Evolutionary conservation across 2,329 filamentous ascomycete genomes (phyloP).

Genomic region (Stachybotrys elegans): DNA sequence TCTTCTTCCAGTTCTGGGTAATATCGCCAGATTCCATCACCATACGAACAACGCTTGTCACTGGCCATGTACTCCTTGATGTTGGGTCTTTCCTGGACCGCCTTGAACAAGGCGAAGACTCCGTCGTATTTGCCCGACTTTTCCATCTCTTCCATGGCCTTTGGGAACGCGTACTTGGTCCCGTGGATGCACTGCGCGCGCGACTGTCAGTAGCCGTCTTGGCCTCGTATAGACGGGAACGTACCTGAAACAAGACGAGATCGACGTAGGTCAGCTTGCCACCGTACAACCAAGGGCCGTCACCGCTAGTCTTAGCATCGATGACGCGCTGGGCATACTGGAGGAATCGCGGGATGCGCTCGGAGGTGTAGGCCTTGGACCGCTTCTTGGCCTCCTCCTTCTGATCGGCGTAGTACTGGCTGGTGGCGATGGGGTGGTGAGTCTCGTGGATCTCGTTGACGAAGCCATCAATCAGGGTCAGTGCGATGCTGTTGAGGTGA

Average conservation of each 20-base stretch:
- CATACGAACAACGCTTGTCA: constrained; percentile 56
- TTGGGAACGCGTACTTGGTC: constrained; percentile 63
- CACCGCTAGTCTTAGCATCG: constrained; percentile 45
- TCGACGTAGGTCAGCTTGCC: constrained; percentile 65
- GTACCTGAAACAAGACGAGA: constrained; percentile 61
- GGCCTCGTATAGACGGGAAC: constrained; percentile 29
- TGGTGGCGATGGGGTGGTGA: constrained; percentile 63
- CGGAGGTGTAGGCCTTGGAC: constrained; percentile 52
- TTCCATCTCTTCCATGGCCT: constrained; percentile 52
- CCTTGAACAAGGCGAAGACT: constrained; percentile 60
- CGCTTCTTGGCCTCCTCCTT: constrained; percentile 58
- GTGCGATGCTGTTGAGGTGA: constrained; percentile 55
- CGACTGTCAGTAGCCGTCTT: not conserved
- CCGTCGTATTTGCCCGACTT: constrained; percentile 50
- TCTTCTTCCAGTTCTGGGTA: constrained; percentile 66
- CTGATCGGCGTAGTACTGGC: constrained; percentile 69
- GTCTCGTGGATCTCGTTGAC: constrained; percentile 69
- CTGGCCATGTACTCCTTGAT: constrained; percentile 67
- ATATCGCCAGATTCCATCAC: constrained; percentile 62
- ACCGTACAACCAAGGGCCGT: constrained; percentile 62
- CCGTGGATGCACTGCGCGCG: constrained; percentile 46
- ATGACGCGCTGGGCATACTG: constrained; percentile 66
- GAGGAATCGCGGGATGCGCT: constrained; percentile 67
- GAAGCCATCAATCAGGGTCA: constrained; percentile 68
- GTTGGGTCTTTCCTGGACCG: constrained; percentile 56